phyloP scores from a whole-genome alignment of 2,329 filamentous ascomycete genomes.

The Diaporthe amygdali region DNA sequence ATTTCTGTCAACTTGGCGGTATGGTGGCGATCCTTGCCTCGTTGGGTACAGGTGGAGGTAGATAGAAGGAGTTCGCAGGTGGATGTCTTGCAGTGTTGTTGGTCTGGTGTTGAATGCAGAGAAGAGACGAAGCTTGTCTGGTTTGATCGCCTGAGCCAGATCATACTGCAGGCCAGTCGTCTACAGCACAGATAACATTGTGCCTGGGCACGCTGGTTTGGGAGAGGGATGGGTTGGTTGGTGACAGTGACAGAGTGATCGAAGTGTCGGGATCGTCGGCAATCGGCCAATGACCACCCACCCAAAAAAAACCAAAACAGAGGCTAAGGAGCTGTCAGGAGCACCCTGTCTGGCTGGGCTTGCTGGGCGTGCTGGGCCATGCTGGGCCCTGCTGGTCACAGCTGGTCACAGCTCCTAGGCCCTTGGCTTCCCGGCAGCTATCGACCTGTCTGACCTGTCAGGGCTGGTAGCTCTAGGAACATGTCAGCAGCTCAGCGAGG shows the following conservation, averaged over 20 bases:
- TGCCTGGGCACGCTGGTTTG: background rate
- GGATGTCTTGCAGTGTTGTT: too few species aligned
- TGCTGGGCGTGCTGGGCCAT: too few species aligned
- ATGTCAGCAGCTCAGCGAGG: constrained; percentile 7
- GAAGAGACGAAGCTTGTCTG: background rate
- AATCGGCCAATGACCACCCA: background rate
- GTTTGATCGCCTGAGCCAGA: background rate
- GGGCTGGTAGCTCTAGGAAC: background rate
- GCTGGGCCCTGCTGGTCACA: too few species aligned
- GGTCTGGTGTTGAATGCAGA: background rate
- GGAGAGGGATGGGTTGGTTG: background rate
- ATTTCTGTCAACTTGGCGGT: background rate
- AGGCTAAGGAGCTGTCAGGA: constrained; percentile 7
- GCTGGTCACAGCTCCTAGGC: too few species aligned
- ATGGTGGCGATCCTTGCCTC: background rate
- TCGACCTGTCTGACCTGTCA: too few species aligned
- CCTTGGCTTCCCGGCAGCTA: too few species aligned
- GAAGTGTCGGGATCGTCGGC: background rate
- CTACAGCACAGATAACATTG: background rate
- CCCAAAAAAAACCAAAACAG: background rate
- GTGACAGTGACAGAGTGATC: background rate
- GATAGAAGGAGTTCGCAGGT: background rate
- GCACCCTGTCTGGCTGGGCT: background rate
- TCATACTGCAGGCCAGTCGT: background rate
- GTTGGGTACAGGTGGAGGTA: too few species aligned